Base-by-base conservation (phyloP, 495 filamentous ascomycete genomes). In the Hyaloscypha hepaticicola region DNA sequence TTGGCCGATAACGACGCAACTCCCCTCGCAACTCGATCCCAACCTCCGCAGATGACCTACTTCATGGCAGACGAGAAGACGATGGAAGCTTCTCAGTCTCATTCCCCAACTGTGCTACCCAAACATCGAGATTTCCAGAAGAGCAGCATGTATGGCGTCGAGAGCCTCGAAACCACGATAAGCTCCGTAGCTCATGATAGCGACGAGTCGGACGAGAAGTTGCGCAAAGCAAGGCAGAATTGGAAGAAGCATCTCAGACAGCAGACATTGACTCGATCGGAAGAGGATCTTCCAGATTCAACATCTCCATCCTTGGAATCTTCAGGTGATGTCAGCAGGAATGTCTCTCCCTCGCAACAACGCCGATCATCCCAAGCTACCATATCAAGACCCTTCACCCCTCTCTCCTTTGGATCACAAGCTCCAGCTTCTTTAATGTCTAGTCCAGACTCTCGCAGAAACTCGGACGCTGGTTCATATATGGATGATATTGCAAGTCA, bases 111-210 rank as follows among this genome's bases (percentile, higher is more conserved):
- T 50, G 51, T 72, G 61, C 59, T 69, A 28, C 74, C 75, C 6
- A 66, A 73, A 52, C 68, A 70, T 22, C 28, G 53, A 68, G 50
- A 69, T 26, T 8, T 67, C 27, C 27, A 57, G 3, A 73, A 71
- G 58, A 33, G 81, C 61, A 85, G 78, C 67, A 81, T 77, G 59
- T 89, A 83, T 68, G 88, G 88, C 5, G 85, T 91, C 8, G 80
- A 87, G 68, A 90, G 86, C 65, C 74, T 90, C 16, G 80, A 82
- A 55, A 86, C 85, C 26, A 83, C 82, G 12, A 76, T 85, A 28
- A 63, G 66, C 66, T 69, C 68, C 53, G 58, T 70, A 48, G 58
- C 41, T 58, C 76, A 76, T 27, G 75, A 75, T n/a, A 69, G 76
- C 41, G 72, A 75, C 27, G 72, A 75, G 56, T 63, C 67, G 7